A percentile compares a stretch with the other conserved stretches of the same genome.
Conservation (phyloP, 2,329 filamentous ascomycete species). For the Dendrostoma leiphaemia region DNA sequence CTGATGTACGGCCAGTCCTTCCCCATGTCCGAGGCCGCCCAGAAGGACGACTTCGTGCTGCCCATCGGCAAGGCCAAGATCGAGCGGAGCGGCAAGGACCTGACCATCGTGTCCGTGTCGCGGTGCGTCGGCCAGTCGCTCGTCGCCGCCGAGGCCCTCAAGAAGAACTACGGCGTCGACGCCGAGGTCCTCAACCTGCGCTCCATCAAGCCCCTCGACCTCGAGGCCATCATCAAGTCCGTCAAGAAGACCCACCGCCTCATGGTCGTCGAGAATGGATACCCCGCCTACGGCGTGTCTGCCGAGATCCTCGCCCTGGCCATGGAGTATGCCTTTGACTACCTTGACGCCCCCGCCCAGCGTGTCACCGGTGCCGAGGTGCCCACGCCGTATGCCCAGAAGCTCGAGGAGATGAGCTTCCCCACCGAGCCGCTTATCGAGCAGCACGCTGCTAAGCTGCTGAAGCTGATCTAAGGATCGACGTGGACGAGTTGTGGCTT, state of each 20-base stretch:
- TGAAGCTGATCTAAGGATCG: conserved; percentile 55
- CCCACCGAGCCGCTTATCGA: conserved; percentile 86
- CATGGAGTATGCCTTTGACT: conserved; percentile 98
- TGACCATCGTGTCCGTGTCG: conserved; percentile 92
- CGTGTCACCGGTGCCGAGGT: conserved; percentile 96
- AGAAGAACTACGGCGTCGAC: conserved; percentile 95
- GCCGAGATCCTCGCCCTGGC: conserved; percentile 90
- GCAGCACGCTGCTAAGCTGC: conserved; percentile 83
- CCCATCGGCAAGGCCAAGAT: conserved; percentile 99
- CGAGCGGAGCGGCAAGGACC: conserved; percentile 90
- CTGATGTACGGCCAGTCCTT: conserved; percentile 89
- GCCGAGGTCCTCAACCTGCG: conserved; percentile 97
- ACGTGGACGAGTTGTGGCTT: not conserved
- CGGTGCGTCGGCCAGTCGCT: conserved; percentile 94
- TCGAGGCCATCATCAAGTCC: conserved; percentile 92
- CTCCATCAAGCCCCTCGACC: conserved; percentile 93
- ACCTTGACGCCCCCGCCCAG: conserved; percentile 89
- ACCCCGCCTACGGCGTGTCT: conserved; percentile 89
- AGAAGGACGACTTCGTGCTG: conserved; percentile 94
- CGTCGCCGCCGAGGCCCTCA: conserved; percentile 82
- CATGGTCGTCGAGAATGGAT: conserved; percentile 90
- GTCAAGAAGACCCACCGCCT: conserved; percentile 98
- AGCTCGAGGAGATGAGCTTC: conserved; percentile 94
- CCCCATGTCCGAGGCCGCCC: conserved; percentile 95
- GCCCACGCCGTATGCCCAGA: conserved; percentile 90